phyloP scores from a whole-genome alignment of 148 eudicot species.

The Amaranthus hypochondriacus region DNA sequence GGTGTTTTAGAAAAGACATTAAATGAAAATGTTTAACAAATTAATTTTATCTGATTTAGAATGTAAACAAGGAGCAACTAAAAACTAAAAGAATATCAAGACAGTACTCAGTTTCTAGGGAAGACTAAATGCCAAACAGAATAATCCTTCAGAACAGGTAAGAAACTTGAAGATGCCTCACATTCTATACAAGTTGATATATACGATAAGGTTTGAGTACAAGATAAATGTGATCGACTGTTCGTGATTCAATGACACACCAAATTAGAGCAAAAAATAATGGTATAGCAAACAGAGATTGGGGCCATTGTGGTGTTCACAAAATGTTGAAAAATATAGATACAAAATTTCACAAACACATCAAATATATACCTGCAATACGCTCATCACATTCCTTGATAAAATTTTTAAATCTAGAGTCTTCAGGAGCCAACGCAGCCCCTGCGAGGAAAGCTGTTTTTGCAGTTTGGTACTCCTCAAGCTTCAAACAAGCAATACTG shows the following conservation, averaged over 20 bases:
- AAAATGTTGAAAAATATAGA: background rate
- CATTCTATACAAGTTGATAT: too few species aligned
- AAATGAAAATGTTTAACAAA: too few species aligned
- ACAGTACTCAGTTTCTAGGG: too few species aligned
- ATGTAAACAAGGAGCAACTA: too few species aligned
- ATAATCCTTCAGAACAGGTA: too few species aligned
- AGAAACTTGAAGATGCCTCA: too few species aligned
- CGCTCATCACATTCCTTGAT: conserved; percentile 77
- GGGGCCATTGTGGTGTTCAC: background rate
- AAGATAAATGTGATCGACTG: background rate
- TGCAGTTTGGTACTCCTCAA: conserved; percentile 92
- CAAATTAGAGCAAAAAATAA: background rate
- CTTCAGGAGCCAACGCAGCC: conserved; percentile 61
- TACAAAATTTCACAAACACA: background rate
- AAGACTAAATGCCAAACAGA: too few species aligned
- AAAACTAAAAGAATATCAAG: too few species aligned
- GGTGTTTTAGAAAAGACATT: too few species aligned
- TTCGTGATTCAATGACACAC: background rate
- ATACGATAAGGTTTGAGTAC: background rate
- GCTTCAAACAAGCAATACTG: conserved; percentile 82
- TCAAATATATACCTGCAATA: conserved; percentile 64
- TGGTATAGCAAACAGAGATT: background rate
- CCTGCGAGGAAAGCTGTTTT: conserved; percentile 79
- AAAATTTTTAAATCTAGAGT: conserved; percentile 65
- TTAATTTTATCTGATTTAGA: too few species aligned